These are phyloP conservation scores for Puya raimondii DNA, from an alignment of 176 grass and related monocot genomes.

Conservation along the genomic window DNA sequence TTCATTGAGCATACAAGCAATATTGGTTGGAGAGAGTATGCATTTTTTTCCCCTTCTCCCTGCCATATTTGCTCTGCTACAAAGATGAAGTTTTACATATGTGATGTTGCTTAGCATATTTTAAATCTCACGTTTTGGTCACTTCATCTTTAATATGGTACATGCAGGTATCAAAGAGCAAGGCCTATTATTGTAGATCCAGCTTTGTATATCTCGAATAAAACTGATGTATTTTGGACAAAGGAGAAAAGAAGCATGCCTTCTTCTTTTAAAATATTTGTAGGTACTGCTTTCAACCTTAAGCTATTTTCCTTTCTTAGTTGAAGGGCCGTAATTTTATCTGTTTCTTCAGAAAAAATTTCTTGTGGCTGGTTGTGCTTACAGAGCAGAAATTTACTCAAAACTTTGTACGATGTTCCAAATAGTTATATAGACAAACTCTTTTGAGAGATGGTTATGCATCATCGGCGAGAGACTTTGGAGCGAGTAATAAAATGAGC, in stretches of 20 bases:
- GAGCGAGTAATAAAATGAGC: too few species aligned
- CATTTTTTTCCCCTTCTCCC: conserved; percentile 11
- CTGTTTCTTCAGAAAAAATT: too few species aligned
- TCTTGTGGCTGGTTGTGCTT: too few species aligned
- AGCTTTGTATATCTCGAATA: conserved; percentile 66
- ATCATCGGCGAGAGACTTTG: too few species aligned
- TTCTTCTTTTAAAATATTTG: conserved; percentile 97
- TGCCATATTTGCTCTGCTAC: conserved; percentile 2
- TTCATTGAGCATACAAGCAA: conserved; percentile 95
- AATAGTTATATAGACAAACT: too few species aligned
- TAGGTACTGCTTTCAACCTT: conserved; percentile 56
- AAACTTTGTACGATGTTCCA: too few species aligned
- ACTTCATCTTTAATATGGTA: conserved; percentile 24
- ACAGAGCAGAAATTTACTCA: too few species aligned
- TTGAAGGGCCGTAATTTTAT: too few species aligned
- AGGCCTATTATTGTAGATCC: conserved; percentile 91
- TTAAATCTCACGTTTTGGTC: not conserved
- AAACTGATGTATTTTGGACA: conserved; percentile 69
- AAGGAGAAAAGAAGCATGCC: conserved; percentile 97
- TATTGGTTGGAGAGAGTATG: conserved; percentile 98
- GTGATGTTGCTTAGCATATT: not conserved
- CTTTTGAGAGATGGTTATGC: too few species aligned
- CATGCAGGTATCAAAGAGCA: conserved; percentile 71
- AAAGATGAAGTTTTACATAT: not conserved
- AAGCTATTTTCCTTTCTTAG: not conserved